Evolutionary conservation across 371 early-diverging fungal species (phyloP), one percentile per base, ranked within the genome.

Genomic region (Mortierella polycephala): DNA sequence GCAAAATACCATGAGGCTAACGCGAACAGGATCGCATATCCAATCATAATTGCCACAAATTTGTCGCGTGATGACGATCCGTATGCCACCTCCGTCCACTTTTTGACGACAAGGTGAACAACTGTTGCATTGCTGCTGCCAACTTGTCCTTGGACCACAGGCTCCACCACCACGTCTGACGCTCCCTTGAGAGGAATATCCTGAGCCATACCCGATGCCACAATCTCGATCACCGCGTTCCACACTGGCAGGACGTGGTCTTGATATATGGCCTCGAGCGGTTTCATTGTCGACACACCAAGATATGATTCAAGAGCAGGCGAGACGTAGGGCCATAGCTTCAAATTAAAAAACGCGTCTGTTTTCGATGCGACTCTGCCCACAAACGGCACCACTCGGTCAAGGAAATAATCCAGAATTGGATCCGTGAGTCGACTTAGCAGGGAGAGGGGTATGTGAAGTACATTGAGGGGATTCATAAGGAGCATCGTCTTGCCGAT

Each of bases 401-500:
- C 85, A 37, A 91, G 62, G 1, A 83, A 40, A 56, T 83, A 82
- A 67, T 91, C 90, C 39, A 90, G 66, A 8, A 89, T n/a, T 11
- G 88, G 89, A 57, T 91, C 90, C 4, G 86, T 88, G 21, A 89
- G 52, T 8, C 79, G 69, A 8, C 86, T 85, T 53, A 88, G 81
- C 1, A 87, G 13, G 7, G 59, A 60, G 16, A 87, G 74, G 7
- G 89, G 89, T 5, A 85, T 61, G 6, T 83, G 81, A 14, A 89
- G 67, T 8, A 87, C 53, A 23, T 79, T 81, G 18, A 85, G 62
- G 0, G 85, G 88, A 46, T 80, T 85, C 55, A 87, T 83, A 74
- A 85, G 67, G n/a, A 91, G 83, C 13, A 85, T 82, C 2, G 88
- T 60, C 40, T 88, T 86, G 40, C 95, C 95, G 41, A 92, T 80